These are phyloP conservation scores for Exophiala sp. DNA, from an alignment of 2,329 filamentous ascomycete genomes.

Conservation along the genomic window DNA sequence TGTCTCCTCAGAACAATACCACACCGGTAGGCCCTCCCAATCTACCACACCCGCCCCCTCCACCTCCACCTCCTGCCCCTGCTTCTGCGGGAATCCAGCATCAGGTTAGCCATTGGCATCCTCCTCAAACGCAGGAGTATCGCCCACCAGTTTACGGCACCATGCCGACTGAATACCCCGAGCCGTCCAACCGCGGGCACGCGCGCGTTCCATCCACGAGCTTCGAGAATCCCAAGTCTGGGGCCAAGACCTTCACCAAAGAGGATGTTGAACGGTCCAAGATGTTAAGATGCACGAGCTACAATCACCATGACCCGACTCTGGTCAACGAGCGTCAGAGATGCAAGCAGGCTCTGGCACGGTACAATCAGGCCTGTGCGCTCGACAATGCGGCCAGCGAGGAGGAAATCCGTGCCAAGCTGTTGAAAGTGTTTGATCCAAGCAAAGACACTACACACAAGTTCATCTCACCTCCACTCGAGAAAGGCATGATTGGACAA, in stretches of 20 bases:
- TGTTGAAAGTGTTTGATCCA: constrained; percentile 62
- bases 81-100: neutral
- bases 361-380: constrained; percentile 79
- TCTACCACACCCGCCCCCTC: constrained; percentile 2
- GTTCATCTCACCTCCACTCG: constrained; percentile 46
- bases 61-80: constrained; percentile 1
- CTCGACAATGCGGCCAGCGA: constrained; percentile 64
- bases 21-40: neutral
- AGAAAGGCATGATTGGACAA: constrained; percentile 58
- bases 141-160: constrained; percentile 1
- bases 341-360: constrained; percentile 73
- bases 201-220: constrained; percentile 13
- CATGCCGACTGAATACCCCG: neutral
- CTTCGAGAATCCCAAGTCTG: constrained; percentile 12
- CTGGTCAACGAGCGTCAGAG: constrained; percentile 77
- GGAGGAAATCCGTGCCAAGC: constrained; percentile 31
- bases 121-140: constrained; percentile 11
- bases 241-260: constrained; percentile 28
- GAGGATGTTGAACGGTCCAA: constrained; percentile 72
- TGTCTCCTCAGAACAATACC: neutral
- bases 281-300: constrained; percentile 77
- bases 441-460: constrained; percentile 65
- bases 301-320: constrained; percentile 70
- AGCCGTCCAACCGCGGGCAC: constrained; percentile 3
- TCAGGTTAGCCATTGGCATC: constrained; percentile 1